These are phyloP conservation scores for Combretum micranthum DNA, from an alignment of 345 rosid species.

Conservation along the genomic window DNA sequence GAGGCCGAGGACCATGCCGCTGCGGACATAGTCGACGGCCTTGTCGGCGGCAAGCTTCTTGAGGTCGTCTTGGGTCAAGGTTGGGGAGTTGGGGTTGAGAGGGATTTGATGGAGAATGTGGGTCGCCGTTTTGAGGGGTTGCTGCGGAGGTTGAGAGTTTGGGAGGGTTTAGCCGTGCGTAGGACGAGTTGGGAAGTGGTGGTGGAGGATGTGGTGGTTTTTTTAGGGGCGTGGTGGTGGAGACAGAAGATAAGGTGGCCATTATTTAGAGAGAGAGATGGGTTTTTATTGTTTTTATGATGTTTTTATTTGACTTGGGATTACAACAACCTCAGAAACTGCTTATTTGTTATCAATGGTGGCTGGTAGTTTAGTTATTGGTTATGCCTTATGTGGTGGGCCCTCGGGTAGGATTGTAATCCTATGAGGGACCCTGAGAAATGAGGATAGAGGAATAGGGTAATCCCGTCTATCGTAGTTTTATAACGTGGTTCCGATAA, in stretches of 20 bases:
- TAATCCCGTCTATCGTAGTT: too few relatives aligned
- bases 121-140: conserved; percentile 24
- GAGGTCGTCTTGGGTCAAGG: conserved; percentile 82
- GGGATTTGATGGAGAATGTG: conserved; percentile 51
- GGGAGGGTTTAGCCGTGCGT: conserved; percentile 8
- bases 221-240: conserved; percentile 36
- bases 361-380: too few relatives aligned
- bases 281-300: neutral
- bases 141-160: conserved; percentile 21
- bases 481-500: too few relatives aligned
- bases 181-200: conserved; percentile 17
- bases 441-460: too few relatives aligned
- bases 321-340: too few relatives aligned
- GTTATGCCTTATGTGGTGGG: too few relatives aligned
- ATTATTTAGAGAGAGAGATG: neutral
- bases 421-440: too few relatives aligned
- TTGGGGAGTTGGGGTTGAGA: conserved; percentile 33
- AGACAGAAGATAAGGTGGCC: neutral
- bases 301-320: neutral
- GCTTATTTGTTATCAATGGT: too few relatives aligned
- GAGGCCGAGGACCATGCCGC: conserved; percentile 95
- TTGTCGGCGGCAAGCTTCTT: conserved; percentile 96
- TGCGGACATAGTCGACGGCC: conserved; percentile 80
- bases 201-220: conserved; percentile 35
- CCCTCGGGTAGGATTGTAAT: too few relatives aligned